Percentiles rank a stretch among this genome's conserved stretches.
phyloP scores from a whole-genome alignment of 345 rosid species.

The Syzygium jambos region DNA sequence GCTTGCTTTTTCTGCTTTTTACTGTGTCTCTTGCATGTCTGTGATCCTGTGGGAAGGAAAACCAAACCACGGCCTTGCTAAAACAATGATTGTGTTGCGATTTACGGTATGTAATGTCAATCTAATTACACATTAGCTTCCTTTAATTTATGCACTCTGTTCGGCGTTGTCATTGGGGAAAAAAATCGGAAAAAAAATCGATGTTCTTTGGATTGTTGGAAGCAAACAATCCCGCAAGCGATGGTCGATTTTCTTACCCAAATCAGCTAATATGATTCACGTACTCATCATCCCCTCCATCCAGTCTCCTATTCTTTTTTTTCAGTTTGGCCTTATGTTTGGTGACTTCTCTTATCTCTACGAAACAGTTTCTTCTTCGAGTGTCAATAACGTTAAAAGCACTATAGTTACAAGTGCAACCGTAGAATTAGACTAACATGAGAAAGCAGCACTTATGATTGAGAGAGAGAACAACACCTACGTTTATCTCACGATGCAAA shows the following conservation, averaged over 20 bases:
- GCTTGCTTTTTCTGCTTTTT: neutral
- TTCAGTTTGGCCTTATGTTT: neutral
- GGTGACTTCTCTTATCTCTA: neutral
- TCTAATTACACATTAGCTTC: neutral
- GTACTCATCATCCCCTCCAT: neutral
- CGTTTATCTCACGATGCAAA: neutral
- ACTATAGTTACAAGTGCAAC: neutral
- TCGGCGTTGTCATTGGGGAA: too few species aligned
- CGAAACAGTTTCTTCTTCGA: neutral
- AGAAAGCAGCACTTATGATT: neutral
- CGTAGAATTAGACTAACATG: neutral
- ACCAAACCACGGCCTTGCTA: neutral
- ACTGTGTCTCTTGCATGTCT: neutral
- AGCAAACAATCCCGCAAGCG: neutral
- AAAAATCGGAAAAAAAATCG: neutral
- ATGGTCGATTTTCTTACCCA: neutral
- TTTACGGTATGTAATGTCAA: neutral
- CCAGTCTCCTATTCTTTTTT: neutral
- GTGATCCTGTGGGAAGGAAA: neutral
- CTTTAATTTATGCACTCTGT: neutral
- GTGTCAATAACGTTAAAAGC: neutral
- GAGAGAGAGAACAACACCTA: neutral
- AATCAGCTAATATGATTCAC: neutral
- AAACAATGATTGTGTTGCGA: neutral
- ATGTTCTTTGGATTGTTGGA: neutral